Base-by-base conservation (phyloP, 1,284 basidiomycete genomes). In the Coniferiporia sulphurascens region DNA sequence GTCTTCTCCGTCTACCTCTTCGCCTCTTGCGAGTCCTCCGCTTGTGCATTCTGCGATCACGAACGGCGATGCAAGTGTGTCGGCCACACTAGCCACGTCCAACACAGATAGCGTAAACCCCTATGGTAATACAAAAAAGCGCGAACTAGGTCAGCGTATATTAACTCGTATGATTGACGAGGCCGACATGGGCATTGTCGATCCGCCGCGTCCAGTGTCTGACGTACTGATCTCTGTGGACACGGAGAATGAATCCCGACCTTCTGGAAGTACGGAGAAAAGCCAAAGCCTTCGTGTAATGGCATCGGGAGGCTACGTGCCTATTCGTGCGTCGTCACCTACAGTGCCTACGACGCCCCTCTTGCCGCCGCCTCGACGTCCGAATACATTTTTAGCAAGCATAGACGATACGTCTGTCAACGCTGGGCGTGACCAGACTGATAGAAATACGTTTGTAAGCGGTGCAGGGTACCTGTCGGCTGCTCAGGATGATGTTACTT, bases 311-410 rank as follows among this genome's bases (percentile, higher is more conserved):
- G 36, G 34, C 70, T 71, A 68, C 64, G 72, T 67, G 68, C 83
- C 60, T 78, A 70, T 73, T 65, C 83, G 78, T 21, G 81, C 79
- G 8, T 80, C 82, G 57, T 84, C 84, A 1, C 84, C 84, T 41
- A 69, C 76, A 21, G 76, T 74, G 15, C 79, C 77, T 13, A 71
- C 83, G 60, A 81, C 75, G 3, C 83, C 86, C 17, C 74, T 89
- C 34, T 74, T 81, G 0, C 86, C 87, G 17, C 80, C 87, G 5
- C 85, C 85, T 5, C 78, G 85, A 48, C 80, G 48, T 10, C 43
- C 35, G 4, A 54, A 55, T 36, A 7, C 51, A 32, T 46, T 46
- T 10, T 32, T 54, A 52, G 66, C 76, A 52, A 81, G 79, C 54
- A 71, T 78, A 7, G 64, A 78, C 17, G 78, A 78, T 64, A 84